Percentiles rank a stretch among this genome's conserved stretches.
phyloP scores from a whole-genome alignment of 805 yeast species.

The Yarrowia deformans region DNA sequence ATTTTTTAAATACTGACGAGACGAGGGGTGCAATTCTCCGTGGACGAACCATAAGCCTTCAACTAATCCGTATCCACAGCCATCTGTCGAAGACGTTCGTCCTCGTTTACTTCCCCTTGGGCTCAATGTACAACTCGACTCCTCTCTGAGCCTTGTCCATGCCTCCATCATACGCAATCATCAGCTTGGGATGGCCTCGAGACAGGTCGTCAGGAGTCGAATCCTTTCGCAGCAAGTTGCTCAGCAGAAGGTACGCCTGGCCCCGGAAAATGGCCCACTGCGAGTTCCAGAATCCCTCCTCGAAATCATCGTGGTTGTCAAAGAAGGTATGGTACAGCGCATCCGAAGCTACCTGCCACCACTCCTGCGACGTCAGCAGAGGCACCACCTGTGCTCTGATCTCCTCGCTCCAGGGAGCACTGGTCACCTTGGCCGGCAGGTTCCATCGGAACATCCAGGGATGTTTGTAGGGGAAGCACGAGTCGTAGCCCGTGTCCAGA shows the following conservation, averaged over 20 bases:
- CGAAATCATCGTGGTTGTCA: slow-evolving; percentile 31
- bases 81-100: too few relatives aligned
- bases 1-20: background rate
- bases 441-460: slow-evolving; percentile 30
- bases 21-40: background rate
- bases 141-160: slow-evolving; percentile 32
- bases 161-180: slow-evolving; percentile 22
- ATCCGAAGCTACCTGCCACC: slow-evolving; percentile 25
- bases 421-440: background rate
- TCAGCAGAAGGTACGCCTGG: slow-evolving; percentile 26
- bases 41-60: too few relatives aligned
- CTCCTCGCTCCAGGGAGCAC: slow-evolving; percentile 28
- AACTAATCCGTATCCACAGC: too few relatives aligned
- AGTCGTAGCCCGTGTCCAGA: slow-evolving; percentile 18
- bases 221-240: background rate
- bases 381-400: slow-evolving; percentile 3
- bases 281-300: slow-evolving; percentile 32
- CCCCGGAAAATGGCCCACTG: slow-evolving; percentile 37
- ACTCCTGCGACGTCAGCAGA: slow-evolving; percentile 24
- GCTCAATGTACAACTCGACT: slow-evolving; percentile 33
- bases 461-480: slow-evolving; percentile 29
- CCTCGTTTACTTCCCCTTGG: slow-evolving; percentile 9
- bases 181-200: slow-evolving; percentile 23
- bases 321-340: slow-evolving; percentile 26
- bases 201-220: slow-evolving; percentile 5